Conservation (phyloP, 2,329 filamentous ascomycete species). For the Sclerotinia subarctica region DNA sequence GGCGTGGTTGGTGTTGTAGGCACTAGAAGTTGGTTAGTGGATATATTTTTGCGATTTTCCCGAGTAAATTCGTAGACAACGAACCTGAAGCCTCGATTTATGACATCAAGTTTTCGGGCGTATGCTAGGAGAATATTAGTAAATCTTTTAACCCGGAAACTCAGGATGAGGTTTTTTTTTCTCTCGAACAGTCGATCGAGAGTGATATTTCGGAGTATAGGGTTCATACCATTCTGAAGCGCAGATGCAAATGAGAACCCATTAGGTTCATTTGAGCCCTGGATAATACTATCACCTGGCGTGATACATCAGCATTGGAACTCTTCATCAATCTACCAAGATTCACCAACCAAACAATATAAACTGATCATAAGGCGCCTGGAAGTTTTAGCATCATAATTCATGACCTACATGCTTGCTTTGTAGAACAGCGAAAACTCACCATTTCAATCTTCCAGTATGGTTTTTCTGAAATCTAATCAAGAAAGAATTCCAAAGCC, state of each 20-base stretch:
- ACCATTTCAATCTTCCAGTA: not conserved
- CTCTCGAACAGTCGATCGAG: not conserved
- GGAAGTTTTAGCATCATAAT: not conserved
- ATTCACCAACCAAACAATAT: constrained; percentile 15
- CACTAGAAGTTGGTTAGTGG: constrained; percentile 22
- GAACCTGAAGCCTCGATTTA: constrained; percentile 29
- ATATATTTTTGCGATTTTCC: not conserved
- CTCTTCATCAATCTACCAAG: not conserved
- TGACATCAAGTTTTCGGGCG: constrained; percentile 24
- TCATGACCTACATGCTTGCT: not conserved
- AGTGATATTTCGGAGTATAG: not conserved
- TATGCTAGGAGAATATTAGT: not conserved
- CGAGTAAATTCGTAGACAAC: too few relatives aligned
- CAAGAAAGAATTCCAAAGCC: not conserved
- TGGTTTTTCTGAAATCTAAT: not conserved
- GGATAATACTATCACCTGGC: constrained; percentile 33
- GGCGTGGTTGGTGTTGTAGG: constrained; percentile 31
- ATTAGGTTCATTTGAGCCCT: constrained; percentile 27
- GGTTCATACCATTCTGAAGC: constrained; percentile 28
- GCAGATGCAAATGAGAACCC: constrained; percentile 32
- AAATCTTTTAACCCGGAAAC: not conserved
- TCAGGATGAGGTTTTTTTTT: not conserved
- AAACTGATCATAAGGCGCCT: constrained; percentile 19
- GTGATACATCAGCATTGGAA: not conserved
- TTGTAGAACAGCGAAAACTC: not conserved